Base-by-base conservation (phyloP, 1,284 basidiomycete genomes). In the Apiotrichum brassicae region DNA sequence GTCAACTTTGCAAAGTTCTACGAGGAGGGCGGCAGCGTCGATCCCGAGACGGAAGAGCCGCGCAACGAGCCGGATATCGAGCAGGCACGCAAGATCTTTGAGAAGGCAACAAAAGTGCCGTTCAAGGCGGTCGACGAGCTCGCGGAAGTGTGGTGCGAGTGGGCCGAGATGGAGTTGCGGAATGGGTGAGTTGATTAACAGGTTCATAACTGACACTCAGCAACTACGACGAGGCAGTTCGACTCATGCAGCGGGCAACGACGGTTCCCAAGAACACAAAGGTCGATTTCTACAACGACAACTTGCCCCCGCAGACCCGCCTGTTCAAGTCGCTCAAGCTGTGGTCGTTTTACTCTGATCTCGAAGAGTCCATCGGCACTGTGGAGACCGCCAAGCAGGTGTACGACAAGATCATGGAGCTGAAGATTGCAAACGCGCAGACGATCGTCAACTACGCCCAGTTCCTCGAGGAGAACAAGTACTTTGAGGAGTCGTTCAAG, bases 401-500 rank as follows among this genome's bases (percentile, higher is more conserved):
- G 0, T 98, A 98, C 68, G 94, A 98, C 78, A 90, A 89, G 75
- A 97, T 98, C 58, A 77, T 98, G 64, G 93, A 97, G 63, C 80
- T 99, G 56, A 87, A 92, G 58, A 98, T 99, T 53, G 95, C 95
- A n/a, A 98, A 97, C 65, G 93, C 95, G 6, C 92, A 95, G 69
- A 82, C 94, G 60, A 93, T 98, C 62, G 82, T 98, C 71, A 98
- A 99, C 72, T 98, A 95, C 61, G 93, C 95, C 1, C 82, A 84
- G 14, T 99, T 98, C 79, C 75, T 99, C 46, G 94, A 98, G 71
- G 93, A 97, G 68, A 92, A 97, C 75, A 82, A 90, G 61, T 99
- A 98, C 76, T 98, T 87, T 73, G 95, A 99, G 64, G 95, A 98
- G 66, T 88, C 87, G 66, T 98, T 98, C 82, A 97, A 94, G 80